A percentile compares a stretch with the other conserved stretches of the same genome.
Conservation (phyloP, 1,284 basidiomycete genomes). For the Gomphus bonarii region DNA sequence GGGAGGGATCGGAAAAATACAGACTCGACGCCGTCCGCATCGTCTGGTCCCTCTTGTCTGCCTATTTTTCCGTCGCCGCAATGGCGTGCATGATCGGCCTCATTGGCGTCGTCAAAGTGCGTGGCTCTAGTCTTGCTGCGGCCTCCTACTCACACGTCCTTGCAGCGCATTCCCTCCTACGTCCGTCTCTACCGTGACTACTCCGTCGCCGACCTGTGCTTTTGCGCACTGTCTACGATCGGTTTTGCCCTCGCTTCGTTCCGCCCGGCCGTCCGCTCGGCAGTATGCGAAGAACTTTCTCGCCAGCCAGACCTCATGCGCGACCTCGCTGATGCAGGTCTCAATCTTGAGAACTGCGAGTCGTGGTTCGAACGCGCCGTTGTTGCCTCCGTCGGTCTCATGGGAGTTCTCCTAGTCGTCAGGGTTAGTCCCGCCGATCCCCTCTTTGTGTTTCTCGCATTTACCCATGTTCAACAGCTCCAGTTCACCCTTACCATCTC, state of each 20-base stretch:
- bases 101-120: constrained; percentile 56
- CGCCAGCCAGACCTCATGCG: constrained; percentile 63
- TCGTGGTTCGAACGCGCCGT: constrained; percentile 62
- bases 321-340: constrained; percentile 57
- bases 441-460: background rate
- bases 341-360: constrained; percentile 69
- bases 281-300: constrained; percentile 61
- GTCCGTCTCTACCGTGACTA: constrained; percentile 62
- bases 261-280: constrained; percentile 41
- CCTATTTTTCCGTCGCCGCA: constrained; percentile 55
- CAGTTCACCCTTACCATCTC: constrained; percentile 64
- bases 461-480: constrained; percentile 30
- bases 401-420: constrained; percentile 52
- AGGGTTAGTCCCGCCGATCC: constrained; percentile 38
- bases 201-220: constrained; percentile 61
- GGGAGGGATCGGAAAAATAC: constrained; percentile 52
- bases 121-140: constrained; percentile 12
- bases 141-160: background rate
- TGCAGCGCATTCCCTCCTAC: constrained; percentile 40
- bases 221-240: constrained; percentile 46
- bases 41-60: constrained; percentile 51
- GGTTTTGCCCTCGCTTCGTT: constrained; percentile 49
- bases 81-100: constrained; percentile 52
- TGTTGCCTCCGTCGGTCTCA: constrained; percentile 42
- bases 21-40: constrained; percentile 50